Conservation (phyloP, 1,139 yeast species). For the Meyerozyma elateridarum region DNA sequence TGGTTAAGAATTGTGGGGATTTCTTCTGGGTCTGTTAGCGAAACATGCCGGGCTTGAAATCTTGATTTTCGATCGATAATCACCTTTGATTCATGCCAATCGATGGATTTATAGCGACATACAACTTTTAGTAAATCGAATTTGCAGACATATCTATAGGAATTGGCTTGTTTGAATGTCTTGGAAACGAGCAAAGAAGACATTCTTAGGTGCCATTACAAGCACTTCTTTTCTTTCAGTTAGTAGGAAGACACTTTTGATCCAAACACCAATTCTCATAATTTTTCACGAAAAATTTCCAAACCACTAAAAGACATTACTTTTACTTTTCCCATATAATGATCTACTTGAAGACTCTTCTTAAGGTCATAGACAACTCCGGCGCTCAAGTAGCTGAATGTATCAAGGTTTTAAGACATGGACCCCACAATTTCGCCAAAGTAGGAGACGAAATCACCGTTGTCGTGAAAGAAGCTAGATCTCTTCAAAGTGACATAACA, state of each 20-base stretch:
- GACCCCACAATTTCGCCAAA: conserved; percentile 76
- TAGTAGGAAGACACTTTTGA: too few species aligned
- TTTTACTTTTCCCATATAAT: conserved; percentile 26
- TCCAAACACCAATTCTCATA: too few species aligned
- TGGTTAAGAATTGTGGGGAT: conserved; percentile 33
- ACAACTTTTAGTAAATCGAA: too few species aligned
- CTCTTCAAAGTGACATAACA: conserved; percentile 55
- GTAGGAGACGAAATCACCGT: conserved; percentile 93
- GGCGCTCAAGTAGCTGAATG: conserved; percentile 96
- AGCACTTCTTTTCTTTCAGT: too few species aligned
- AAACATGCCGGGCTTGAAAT: conserved; percentile 55
- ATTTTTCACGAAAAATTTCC: conserved; percentile 2
- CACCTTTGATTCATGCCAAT: conserved; percentile 29
- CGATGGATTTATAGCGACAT: not conserved
- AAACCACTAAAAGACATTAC: not conserved
- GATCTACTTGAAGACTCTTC: conserved; percentile 85
- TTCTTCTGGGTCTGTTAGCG: conserved; percentile 30
- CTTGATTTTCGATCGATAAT: conserved; percentile 48
- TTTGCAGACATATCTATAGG: too few species aligned
- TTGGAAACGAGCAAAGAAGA: too few species aligned
- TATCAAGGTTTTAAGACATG: conserved; percentile 87
- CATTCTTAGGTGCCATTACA: too few species aligned
- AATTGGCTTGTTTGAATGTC: too few species aligned
- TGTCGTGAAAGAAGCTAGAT: conserved; percentile 89
- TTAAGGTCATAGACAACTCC: conserved; percentile 89